Evolutionary conservation across 768 basidiomycete genomes (phyloP).

Genomic region (Daedaleopsis sinensis): DNA sequence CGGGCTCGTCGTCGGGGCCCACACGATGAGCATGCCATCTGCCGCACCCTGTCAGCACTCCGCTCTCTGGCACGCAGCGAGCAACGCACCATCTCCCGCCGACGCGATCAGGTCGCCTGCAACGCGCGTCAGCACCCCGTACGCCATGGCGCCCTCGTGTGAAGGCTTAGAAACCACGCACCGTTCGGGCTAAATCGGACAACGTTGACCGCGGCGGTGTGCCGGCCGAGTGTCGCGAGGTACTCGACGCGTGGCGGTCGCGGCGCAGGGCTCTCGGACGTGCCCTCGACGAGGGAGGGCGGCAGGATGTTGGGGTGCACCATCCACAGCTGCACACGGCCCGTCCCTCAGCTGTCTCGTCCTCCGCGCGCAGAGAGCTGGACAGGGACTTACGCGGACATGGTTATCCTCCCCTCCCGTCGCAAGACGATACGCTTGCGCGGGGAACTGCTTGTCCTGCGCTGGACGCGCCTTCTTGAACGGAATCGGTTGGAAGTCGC

Average conservation of each 20-base stretch:
- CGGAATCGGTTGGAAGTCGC: constrained; percentile 89
- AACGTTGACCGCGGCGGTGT: constrained; percentile 95
- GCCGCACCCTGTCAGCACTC: constrained; percentile 3
- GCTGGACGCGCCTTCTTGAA: constrained; percentile 80
- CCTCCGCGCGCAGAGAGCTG: not conserved
- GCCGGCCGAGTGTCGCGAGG: constrained; percentile 89
- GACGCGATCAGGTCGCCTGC: constrained; percentile 91
- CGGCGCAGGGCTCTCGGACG: constrained; percentile 39
- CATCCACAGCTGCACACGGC: constrained; percentile 76
- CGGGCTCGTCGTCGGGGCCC: constrained; percentile 82
- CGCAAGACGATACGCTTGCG: constrained; percentile 86
- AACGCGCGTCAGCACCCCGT: constrained; percentile 6
- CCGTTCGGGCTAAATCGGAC: constrained; percentile 96
- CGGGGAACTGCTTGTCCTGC: constrained; percentile 57
- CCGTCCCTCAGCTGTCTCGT: not conserved
- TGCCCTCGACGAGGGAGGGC: constrained; percentile 51
- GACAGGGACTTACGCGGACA: constrained; percentile 76
- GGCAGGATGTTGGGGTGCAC: constrained; percentile 90
- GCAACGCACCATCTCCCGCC: constrained; percentile 87
- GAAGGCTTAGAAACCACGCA: constrained; percentile 34
- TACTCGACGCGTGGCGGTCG: constrained; percentile 93
- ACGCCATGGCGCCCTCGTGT: not conserved
- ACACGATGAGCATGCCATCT: constrained; percentile 98
- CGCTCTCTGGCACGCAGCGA: constrained; percentile 2
- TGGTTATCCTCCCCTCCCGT: constrained; percentile 97